Percentiles rank a stretch among this genome's conserved stretches.
These are phyloP conservation scores for Discostella stelligera DNA, from an alignment of 352 stramenopile genomes.

Conservation along the genomic window DNA sequence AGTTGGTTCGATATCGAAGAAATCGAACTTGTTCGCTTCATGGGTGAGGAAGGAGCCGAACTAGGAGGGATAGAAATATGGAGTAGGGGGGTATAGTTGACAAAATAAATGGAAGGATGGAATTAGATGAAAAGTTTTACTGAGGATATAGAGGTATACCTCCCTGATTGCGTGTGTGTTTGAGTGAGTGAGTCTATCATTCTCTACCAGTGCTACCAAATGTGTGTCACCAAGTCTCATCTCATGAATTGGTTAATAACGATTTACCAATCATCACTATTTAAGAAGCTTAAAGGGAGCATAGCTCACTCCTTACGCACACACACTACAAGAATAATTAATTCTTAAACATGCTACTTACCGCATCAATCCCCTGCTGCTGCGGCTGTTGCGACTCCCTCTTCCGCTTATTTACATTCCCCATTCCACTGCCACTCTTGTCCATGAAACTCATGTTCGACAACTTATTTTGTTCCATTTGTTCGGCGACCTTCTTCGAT, in stretches of 20 bases:
- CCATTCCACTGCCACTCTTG: not conserved
- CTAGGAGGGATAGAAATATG: no score
- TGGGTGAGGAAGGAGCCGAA: slow-evolving; percentile 54
- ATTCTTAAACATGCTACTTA: slow-evolving; percentile 10
- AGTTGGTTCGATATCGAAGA: slow-evolving; percentile 64
- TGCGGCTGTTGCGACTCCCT: slow-evolving; percentile 4
- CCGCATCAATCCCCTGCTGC: slow-evolving; percentile 21
- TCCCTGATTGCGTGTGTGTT: not conserved
- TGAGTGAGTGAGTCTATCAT: no score
- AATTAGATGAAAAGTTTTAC: slow-evolving; percentile 14
- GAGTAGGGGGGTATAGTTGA: no score
- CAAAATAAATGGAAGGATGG: not conserved
- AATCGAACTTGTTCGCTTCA: slow-evolving; percentile 54
- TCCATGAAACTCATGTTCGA: slow-evolving; percentile 8
- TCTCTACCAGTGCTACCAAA: not conserved
- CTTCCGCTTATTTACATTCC: slow-evolving; percentile 6
- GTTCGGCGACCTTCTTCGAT: slow-evolving; percentile 15
- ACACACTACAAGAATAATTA: not conserved
- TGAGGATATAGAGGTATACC: slow-evolving; percentile 2
- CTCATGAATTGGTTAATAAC: slow-evolving; percentile 14
- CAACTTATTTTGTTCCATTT: slow-evolving; percentile 16
- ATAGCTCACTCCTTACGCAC: not conserved
- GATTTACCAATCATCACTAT: slow-evolving; percentile 5
- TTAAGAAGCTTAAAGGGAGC: slow-evolving; percentile 1
- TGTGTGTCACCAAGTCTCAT: slow-evolving; percentile 6